Conservation (phyloP, 768 basidiomycete species). For the Suillus brevipes region DNA sequence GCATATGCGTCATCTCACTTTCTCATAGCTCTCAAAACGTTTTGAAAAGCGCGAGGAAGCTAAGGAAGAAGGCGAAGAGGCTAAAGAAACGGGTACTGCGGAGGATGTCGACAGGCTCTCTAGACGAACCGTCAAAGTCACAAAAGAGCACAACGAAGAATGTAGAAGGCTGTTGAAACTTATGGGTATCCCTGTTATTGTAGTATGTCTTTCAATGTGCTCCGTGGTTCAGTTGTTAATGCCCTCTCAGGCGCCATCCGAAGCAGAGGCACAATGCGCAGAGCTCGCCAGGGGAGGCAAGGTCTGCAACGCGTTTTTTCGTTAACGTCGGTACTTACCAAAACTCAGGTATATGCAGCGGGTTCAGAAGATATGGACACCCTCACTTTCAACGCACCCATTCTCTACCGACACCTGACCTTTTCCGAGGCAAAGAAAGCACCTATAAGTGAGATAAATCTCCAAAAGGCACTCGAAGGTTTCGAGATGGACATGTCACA, state of each 20-base stretch:
- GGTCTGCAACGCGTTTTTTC: constrained; percentile 39
- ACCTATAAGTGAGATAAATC: constrained; percentile 90
- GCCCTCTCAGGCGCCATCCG: constrained; percentile 80
- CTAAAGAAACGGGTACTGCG: constrained; percentile 91
- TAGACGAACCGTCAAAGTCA: constrained; percentile 91
- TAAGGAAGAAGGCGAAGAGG: constrained; percentile 92
- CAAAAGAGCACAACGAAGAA: constrained; percentile 94
- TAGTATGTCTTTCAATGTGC: constrained; percentile 52
- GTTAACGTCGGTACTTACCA: not conserved
- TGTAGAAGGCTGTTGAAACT: constrained; percentile 82
- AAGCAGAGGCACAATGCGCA: constrained; percentile 98
- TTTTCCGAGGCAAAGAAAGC: constrained; percentile 98
- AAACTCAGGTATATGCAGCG: constrained; percentile 83
- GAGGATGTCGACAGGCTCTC: constrained; percentile 93
- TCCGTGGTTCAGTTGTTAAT: constrained; percentile 4
- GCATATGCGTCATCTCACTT: not conserved
- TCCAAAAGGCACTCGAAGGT: constrained; percentile 81
- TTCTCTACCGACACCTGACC: constrained; percentile 92
- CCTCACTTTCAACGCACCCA: constrained; percentile 89
- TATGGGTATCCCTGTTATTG: constrained; percentile 96
- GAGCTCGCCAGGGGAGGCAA: constrained; percentile 96
- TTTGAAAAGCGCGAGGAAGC: constrained; percentile 89
- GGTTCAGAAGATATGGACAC: constrained; percentile 99
- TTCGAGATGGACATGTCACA: constrained; percentile 91
- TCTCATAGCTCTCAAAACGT: constrained; percentile 86